These are phyloP conservation scores for Myriosclerotinia duriaeana DNA, from an alignment of 2,329 filamentous ascomycete species.

Conservation along the genomic window DNA sequence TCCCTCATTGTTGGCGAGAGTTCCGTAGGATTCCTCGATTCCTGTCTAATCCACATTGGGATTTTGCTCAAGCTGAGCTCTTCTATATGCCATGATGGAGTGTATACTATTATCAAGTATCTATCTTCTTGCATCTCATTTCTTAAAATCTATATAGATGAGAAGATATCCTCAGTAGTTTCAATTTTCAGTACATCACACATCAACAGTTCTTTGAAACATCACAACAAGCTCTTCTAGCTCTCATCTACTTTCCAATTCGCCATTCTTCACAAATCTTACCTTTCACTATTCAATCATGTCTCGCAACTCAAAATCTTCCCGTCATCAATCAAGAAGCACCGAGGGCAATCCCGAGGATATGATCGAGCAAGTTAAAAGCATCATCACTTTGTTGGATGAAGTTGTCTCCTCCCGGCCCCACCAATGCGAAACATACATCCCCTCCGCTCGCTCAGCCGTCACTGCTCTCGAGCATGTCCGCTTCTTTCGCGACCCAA, in stretches of 20 bases:
- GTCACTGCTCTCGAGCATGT: constrained; percentile 44
- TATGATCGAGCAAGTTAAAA: constrained; percentile 36
- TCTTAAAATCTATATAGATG: constrained; percentile 14
- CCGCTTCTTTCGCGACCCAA: constrained; percentile 42
- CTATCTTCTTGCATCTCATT: constrained; percentile 15
- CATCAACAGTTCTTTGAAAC: background rate
- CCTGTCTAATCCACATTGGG: constrained; percentile 18
- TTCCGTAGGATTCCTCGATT: constrained; percentile 17
- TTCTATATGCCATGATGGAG: constrained; percentile 6
- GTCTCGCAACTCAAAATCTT: constrained; percentile 34
- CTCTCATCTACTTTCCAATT: background rate
- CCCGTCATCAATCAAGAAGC: constrained; percentile 31
- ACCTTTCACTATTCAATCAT: constrained; percentile 8
- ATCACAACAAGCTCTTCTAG: background rate
- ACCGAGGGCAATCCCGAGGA: constrained; percentile 30
- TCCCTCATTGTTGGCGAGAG: background rate
- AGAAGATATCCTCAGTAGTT: background rate
- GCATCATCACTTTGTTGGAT: constrained; percentile 35
- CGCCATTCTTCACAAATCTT: background rate
- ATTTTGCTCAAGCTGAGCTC: constrained; percentile 11
- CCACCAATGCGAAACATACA: constrained; percentile 38
- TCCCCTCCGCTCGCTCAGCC: constrained; percentile 44
- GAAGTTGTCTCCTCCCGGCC: constrained; percentile 33
- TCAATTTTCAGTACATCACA: background rate
- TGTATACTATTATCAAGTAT: constrained; percentile 1